A percentile compares a stretch with the other conserved stretches of the same genome.
Conservation (phyloP, 148 eudicot species). For the Polygonum aviculare region DNA sequence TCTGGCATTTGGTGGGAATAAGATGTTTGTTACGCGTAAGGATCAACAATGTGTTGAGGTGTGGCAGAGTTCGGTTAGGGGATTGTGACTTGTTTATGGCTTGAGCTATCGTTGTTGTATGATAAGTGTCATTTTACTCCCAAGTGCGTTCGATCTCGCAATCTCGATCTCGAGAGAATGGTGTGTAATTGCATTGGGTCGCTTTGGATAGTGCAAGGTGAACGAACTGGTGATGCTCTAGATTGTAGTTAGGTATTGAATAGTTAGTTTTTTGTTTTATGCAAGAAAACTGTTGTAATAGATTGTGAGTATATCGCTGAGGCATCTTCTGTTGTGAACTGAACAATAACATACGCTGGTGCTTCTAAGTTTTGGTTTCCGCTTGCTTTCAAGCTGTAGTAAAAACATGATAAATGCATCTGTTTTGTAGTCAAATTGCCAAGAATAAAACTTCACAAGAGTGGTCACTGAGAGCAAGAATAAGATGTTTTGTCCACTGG, state of each 20-base stretch:
- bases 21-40: conserved; percentile 80
- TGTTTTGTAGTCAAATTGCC: background rate
- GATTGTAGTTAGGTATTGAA: background rate
- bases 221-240: background rate
- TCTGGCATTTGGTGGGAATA: conserved; percentile 78
- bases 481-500: too few species aligned
- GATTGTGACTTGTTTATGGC: background rate
- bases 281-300: background rate
- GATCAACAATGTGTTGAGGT: conserved; percentile 79
- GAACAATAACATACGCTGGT: too few species aligned
- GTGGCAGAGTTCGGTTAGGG: conserved; percentile 37
- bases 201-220: background rate
- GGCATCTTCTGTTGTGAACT: too few species aligned
- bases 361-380: too few species aligned
- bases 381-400: too few species aligned
- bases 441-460: too few species aligned
- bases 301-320: background rate
- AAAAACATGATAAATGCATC: too few species aligned
- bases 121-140: background rate
- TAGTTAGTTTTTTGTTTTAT: background rate
- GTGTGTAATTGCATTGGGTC: background rate
- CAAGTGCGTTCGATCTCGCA: background rate
- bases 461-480: background rate
- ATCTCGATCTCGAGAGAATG: background rate
- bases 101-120: background rate